Conservation (phyloP, 306 rosid species). For the Lupinus albus region DNA sequence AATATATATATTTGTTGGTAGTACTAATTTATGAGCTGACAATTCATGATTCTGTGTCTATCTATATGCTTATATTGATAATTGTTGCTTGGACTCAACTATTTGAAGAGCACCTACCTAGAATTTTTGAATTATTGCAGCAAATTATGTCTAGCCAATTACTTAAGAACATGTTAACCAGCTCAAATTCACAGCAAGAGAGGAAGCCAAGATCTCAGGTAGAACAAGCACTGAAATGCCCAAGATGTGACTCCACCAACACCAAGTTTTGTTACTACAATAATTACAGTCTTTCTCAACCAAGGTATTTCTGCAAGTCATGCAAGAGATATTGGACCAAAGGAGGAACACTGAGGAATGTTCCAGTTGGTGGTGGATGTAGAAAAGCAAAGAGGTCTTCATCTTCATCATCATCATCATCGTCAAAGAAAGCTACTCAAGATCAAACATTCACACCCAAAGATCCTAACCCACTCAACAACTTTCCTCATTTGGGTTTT, state of each 20-base stretch:
- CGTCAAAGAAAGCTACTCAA: conserved; percentile 60
- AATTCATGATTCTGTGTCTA: background rate
- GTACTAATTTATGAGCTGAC: background rate
- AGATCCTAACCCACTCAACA: conserved; percentile 43
- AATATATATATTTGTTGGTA: background rate
- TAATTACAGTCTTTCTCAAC: conserved; percentile 92
- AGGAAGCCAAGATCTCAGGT: conserved; percentile 76
- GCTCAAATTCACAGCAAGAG: conserved; percentile 64
- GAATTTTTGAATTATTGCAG: conserved; percentile 48
- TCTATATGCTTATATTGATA: too few species aligned
- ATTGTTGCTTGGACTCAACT: background rate
- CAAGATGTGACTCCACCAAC: conserved; percentile 90
- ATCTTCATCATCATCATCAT: conserved; percentile 53
- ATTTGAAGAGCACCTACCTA: background rate
- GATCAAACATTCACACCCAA: conserved; percentile 61
- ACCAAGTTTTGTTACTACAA: conserved; percentile 98
- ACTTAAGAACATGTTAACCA: conserved; percentile 71
- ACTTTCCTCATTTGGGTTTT: conserved; percentile 52
- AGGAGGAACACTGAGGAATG: conserved; percentile 95
- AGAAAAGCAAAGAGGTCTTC: conserved; percentile 82
- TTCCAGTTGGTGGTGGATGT: conserved; percentile 98
- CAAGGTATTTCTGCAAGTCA: conserved; percentile 93
- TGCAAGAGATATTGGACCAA: conserved; percentile 98
- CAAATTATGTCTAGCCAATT: conserved; percentile 78
- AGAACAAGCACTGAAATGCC: conserved; percentile 85